These are phyloP conservation scores for Epichloe brachyelytri DNA, from an alignment of 2,329 filamentous ascomycete genomes.

Conservation along the genomic window DNA sequence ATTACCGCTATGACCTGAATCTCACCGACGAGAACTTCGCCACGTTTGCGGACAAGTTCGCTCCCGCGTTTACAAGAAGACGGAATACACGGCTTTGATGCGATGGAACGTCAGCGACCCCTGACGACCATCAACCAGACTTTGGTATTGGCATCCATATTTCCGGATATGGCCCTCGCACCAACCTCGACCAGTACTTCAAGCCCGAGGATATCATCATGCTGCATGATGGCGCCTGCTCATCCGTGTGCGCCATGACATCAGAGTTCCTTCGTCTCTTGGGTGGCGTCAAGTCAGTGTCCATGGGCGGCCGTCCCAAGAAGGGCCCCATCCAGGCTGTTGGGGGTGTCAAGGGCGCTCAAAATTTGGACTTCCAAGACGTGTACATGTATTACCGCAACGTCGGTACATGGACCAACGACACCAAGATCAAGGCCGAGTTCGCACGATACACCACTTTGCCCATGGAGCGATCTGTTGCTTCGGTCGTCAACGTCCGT, in stretches of 20 bases:
- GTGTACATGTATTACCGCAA: conserved; percentile 16
- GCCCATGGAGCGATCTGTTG: conserved; percentile 19
- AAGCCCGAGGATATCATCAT: conserved; percentile 44
- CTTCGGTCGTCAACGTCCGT: conserved; percentile 24
- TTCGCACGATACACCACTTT: conserved; percentile 20
- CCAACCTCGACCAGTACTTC: conserved; percentile 36
- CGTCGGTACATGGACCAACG: conserved; percentile 14
- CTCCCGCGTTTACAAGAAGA: conserved; percentile 27
- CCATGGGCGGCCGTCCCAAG: conserved; percentile 36
- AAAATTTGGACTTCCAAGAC: conserved; percentile 20
- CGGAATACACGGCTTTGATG: conserved; percentile 40
- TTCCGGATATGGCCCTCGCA: conserved; percentile 29
- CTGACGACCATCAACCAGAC: conserved; percentile 27
- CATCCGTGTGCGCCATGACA: conserved; percentile 45
- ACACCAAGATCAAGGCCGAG: conserved; percentile 13
- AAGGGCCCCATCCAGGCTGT: conserved; percentile 38
- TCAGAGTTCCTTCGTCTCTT: conserved; percentile 39
- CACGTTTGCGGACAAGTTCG: conserved; percentile 33
- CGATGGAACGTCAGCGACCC: conserved; percentile 35
- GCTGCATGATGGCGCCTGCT: conserved; percentile 46
- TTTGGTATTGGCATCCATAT: conserved; percentile 17
- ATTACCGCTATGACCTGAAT: conserved; percentile 37
- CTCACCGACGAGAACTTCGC: conserved; percentile 35
- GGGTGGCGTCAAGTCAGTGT: conserved; percentile 37
- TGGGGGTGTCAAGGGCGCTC: conserved; percentile 39